Conservation (phyloP, 495 filamentous ascomycete genomes). For the Hypoxylon subgilvum region DNA sequence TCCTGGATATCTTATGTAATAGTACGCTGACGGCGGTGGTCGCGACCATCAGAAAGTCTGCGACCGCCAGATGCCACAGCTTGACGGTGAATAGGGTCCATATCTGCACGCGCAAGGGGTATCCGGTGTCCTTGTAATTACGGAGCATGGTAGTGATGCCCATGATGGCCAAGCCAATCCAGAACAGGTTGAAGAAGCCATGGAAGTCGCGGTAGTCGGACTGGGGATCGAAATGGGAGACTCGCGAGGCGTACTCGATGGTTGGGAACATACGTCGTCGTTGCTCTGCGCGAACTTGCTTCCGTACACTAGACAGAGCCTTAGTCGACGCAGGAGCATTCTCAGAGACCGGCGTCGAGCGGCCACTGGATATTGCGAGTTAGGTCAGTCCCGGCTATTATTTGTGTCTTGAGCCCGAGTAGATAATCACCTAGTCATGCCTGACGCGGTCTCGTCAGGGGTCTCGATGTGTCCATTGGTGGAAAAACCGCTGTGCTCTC, state of each 20-base stretch:
- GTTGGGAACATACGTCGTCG: constrained; percentile 92
- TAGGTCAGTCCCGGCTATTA: constrained; percentile 10
- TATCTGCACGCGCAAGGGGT: constrained; percentile 78
- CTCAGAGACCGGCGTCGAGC: constrained; percentile 84
- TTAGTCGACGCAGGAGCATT: constrained; percentile 91
- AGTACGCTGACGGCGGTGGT: constrained; percentile 75
- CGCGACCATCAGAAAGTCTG: constrained; percentile 81
- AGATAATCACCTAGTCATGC: constrained; percentile 47
- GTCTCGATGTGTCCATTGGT: constrained; percentile 42
- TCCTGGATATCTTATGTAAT: constrained; percentile 70
- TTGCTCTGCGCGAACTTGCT: constrained; percentile 81
- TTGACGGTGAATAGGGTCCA: constrained; percentile 87
- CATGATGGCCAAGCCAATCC: constrained; percentile 97
- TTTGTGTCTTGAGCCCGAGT: neutral
- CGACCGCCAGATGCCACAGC: constrained; percentile 82
- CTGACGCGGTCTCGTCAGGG: constrained; percentile 38
- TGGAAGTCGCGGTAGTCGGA: constrained; percentile 94
- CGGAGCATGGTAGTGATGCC: constrained; percentile 87
- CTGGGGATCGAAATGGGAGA: constrained; percentile 93
- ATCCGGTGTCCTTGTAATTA: constrained; percentile 93
- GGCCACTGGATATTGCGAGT: constrained; percentile 63
- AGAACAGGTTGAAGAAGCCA: constrained; percentile 97
- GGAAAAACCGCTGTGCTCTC: constrained; percentile 41
- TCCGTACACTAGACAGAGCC: constrained; percentile 81
- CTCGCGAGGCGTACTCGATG: constrained; percentile 87